Base-by-base conservation (phyloP, 805 yeast genomes). In the Blastobotrys peoriensis region DNA sequence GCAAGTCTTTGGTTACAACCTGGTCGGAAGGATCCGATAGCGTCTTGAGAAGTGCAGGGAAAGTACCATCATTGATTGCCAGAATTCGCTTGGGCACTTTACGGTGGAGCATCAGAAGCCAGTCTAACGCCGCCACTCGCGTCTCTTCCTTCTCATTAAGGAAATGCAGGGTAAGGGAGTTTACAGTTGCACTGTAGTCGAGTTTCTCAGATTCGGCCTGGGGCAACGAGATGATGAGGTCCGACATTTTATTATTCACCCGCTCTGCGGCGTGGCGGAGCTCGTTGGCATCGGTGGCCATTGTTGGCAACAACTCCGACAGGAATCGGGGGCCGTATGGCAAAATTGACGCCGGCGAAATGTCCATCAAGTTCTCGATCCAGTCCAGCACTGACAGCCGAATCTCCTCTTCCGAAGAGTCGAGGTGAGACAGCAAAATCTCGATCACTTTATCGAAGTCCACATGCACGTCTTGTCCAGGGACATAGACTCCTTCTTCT, bases 51-150 rank as follows among this genome's bases (percentile, higher is more conserved):
- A 93, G 68, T 0, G 88, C 86, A 9, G 85, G 79, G 55, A 88
- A 81, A 36, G 87, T 83, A 46, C 77, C 76, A 42, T 78, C 83
- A 46, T 65, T 58, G 33, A 61, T 55, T 18, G 62, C 60, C 21
- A 80, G 59, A 28, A 81, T 69, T 47, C 76, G 73, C 33, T 68
- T 64, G 2, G 84, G 83, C 17, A 82, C 81, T 52, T 81, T 81
- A 21, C 77, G 72, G 57, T 88, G 91, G 34, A 93, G 70, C 73
- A 86, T 78, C 13, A 80, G 78, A 25, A 93, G 69, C 98, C 98
- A 93, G 51, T 89, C 95, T 28, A 93, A 67, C 19, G 93, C 81
- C 0, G 94, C 86, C 27, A 87, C 73, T 47, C 93, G 74, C 0
- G 96, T 84, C 22, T 81, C 78, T 49, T 87, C 95, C 53, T 85